Evolutionary conservation across 169 alveolate species (phyloP).

Genomic region (Eimeria tenella): DNA sequence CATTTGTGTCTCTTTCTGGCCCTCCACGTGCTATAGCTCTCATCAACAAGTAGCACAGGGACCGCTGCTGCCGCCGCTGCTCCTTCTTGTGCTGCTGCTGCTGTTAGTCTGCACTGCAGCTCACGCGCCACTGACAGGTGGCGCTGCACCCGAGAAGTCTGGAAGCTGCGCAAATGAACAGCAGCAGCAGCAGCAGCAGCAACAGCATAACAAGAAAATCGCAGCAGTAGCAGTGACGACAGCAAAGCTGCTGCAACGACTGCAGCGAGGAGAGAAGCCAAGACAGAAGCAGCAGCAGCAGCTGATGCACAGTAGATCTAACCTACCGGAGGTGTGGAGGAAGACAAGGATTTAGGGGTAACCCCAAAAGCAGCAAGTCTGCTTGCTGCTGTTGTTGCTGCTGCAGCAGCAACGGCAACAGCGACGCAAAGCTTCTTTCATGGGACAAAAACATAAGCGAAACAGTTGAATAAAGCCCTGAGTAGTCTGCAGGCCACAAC

Average conservation of each 20-base stretch:
- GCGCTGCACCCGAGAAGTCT: constrained; percentile 19
- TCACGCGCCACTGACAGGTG: constrained; percentile 8
- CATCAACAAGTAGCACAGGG: constrained; percentile 18
- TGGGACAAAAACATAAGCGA: background rate
- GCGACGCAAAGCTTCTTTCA: background rate
- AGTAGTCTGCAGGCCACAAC: background rate
- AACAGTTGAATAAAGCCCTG: background rate
- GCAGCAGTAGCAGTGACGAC: background rate
- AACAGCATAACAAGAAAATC: background rate
- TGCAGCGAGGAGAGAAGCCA: background rate
- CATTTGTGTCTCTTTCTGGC: background rate
- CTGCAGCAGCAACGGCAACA: constrained; percentile 8
- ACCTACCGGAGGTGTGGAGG: constrained; percentile 10
- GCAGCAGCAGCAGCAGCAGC: constrained; percentile 22
- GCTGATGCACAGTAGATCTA: background rate
- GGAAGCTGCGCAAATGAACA: background rate
- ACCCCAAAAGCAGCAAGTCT: constrained; percentile 10
- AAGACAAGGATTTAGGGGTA: constrained; percentile 23
- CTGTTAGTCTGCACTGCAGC: constrained; percentile 1
- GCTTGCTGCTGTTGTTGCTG: constrained; percentile 20
- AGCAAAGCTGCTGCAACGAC: background rate
- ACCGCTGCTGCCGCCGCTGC: constrained; percentile 1
- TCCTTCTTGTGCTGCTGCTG: background rate
- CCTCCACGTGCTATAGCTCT: constrained; percentile 38
- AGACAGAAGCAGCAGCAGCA: background rate